Evolutionary conservation across 1,284 basidiomycete species (phyloP), one percentile per base, ranked within the genome.

Genomic region (Fomitopsis betulina): DNA sequence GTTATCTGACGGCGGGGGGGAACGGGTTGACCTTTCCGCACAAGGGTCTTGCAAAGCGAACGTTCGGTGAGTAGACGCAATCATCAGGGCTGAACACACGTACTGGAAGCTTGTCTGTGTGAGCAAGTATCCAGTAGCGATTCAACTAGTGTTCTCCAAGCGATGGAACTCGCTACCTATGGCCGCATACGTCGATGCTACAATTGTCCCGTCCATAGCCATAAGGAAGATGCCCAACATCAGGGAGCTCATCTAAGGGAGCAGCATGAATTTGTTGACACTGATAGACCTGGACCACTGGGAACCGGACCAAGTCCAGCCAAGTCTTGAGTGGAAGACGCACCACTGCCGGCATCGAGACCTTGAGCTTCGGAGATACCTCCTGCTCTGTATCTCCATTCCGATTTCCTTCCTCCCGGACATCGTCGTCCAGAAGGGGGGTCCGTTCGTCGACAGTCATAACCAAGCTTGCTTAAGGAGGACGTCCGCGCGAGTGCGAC

Each of bases 61-160:
- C 56, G 43, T 60, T 8, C 12, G 21, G 23, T 27, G 10, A 10
- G 17, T 30, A 19, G 6, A 19, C n/a, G 42, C 9, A 55, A 37
- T 6, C 10, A 17, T 4, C 19, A 52, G 21, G 43, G 27, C 23
- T 21, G 32, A 42, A 37, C 12, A 13, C 15, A 74, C 83, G 55
- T 57, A 85, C 84, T 86, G 84, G 62, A 86, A 84, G 59, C 79
- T 82, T 0, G 84, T 83, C 43, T 82, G 67, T 0, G 84, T 84
- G 43, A 87, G 68, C 74, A 87, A 77, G 63, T 86, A 86, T 0
- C 80, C 79, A 0, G 84, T 86, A 2, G 83, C 81, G 33, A 87
- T 82, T 84, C 84, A 87, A 63, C 83, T 85, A 0, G 83, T 84
- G 60, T 79, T 84, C 61, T 86, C 83, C 2, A 87, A 75, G 64